A percentile compares a stretch with the other conserved stretches of the same genome.
phyloP scores from a whole-genome alignment of 805 yeast species.

The Candida insectalens region DNA sequence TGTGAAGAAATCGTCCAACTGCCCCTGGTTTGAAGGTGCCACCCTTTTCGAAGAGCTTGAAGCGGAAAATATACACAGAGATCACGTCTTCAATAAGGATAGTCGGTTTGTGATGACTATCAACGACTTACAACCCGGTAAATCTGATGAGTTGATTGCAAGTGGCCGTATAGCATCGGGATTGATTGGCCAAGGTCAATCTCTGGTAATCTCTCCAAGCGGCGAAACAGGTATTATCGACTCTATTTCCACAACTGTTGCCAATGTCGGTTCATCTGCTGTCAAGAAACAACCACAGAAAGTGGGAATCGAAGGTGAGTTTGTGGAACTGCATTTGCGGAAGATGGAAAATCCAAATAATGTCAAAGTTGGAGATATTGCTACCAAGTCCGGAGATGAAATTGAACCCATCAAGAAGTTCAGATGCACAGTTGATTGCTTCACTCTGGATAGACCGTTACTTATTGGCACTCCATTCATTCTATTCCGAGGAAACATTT shows the following conservation, averaged over 20 bases:
- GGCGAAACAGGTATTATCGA: slow-evolving; percentile 35
- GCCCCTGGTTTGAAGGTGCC: slow-evolving; percentile 33
- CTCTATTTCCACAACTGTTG: slow-evolving; percentile 15
- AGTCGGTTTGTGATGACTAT: slow-evolving; percentile 49
- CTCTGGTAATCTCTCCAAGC: slow-evolving; percentile 47
- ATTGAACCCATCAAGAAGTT: slow-evolving; percentile 39
- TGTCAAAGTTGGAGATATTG: slow-evolving; percentile 59
- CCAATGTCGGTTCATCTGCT: slow-evolving; percentile 16
- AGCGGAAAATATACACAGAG: slow-evolving; percentile 16
- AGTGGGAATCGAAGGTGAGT: slow-evolving; percentile 46
- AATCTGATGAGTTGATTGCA: slow-evolving; percentile 39
- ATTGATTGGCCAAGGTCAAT: slow-evolving; percentile 59
- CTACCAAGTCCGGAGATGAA: slow-evolving; percentile 22
- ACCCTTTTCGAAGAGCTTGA: slow-evolving; percentile 34
- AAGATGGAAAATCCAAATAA: slow-evolving; percentile 28
- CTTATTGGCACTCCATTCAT: slow-evolving; percentile 73
- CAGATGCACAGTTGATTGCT: slow-evolving; percentile 49
- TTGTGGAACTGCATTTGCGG: slow-evolving; percentile 34
- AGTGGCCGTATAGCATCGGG: slow-evolving; percentile 67
- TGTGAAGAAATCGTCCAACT: slow-evolving; percentile 28
- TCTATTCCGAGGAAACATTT: slow-evolving; percentile 65
- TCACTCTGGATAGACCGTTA: slow-evolving; percentile 63
- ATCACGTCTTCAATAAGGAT: slow-evolving; percentile 11
- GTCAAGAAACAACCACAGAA: slow-evolving; percentile 13
- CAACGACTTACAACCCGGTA: slow-evolving; percentile 46